Conservation (phyloP, 2,329 filamentous ascomycete genomes). For the Aspergillus proliferans region DNA sequence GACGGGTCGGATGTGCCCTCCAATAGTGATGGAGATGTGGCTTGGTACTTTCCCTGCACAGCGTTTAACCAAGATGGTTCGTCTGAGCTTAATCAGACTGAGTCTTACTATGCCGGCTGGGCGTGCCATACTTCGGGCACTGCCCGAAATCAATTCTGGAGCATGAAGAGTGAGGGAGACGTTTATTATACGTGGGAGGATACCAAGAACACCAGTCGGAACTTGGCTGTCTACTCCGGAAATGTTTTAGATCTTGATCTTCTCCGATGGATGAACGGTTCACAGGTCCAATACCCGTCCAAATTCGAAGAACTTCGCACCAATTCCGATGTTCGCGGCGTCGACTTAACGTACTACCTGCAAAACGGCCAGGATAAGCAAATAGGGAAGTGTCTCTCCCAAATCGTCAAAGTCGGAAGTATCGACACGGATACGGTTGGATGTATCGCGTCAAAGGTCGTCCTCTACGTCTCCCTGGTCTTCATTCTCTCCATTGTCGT, state of each 20-base stretch:
- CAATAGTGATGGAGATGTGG: slow-evolving; percentile 65
- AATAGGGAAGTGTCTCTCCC: slow-evolving; percentile 77
- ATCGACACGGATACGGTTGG: slow-evolving; percentile 95
- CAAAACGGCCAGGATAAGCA: slow-evolving; percentile 72
- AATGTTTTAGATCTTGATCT: slow-evolving; percentile 87
- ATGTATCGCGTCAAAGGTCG: slow-evolving; percentile 94
- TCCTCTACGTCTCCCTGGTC: slow-evolving; percentile 85
- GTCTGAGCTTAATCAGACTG: slow-evolving; percentile 64
- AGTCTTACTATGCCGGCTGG: slow-evolving; percentile 74
- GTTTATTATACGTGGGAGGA: slow-evolving; percentile 97
- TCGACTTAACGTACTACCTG: slow-evolving; percentile 84
- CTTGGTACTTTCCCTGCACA: slow-evolving; percentile 95
- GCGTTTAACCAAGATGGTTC: slow-evolving; percentile 93
- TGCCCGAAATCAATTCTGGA: slow-evolving; percentile 70
- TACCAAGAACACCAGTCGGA: slow-evolving; percentile 78
- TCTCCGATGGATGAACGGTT: slow-evolving; percentile 80
- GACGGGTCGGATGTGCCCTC: slow-evolving; percentile 71
- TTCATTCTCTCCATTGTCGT: slow-evolving; percentile 87
- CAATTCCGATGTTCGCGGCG: slow-evolving; percentile 65
- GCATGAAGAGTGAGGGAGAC: slow-evolving; percentile 64
- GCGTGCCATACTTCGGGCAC: slow-evolving; percentile 72
- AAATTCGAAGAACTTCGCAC: slow-evolving; percentile 75
- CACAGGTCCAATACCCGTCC: slow-evolving; percentile 67
- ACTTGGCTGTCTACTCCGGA: slow-evolving; percentile 89
- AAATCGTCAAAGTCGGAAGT: slow-evolving; percentile 92